Evolutionary conservation across 179 eudicot genomes (phyloP), one percentile per base, ranked within the genome.

Genomic region (Patellifolia procumbens): DNA sequence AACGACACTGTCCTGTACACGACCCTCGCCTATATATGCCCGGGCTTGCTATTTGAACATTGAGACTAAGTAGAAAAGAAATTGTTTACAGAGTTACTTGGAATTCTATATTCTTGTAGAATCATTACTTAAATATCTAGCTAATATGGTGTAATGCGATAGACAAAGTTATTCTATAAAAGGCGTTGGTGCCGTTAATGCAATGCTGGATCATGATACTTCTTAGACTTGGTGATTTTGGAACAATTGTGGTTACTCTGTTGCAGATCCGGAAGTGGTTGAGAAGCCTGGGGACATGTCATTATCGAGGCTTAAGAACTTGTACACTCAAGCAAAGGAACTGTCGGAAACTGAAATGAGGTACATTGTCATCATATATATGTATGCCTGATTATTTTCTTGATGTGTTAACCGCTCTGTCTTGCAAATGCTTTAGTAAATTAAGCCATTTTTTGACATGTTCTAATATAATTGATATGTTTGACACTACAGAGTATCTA

Each of bases 251-350:
- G 66, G 20, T 0, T 51, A 12, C 34, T 35, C 32, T 46, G 67
- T 49, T 83, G 88, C 92, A 95, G 99, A 89, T 81, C 99, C 99
- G 35, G 97, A 95, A 78, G 86, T 90, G 62, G 93, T 93, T 77
- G 99, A 95, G 84, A 93, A 95, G 86, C 95, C 93, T 37, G 97
- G 97, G 51, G 97, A 95, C 80, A 86, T 10, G 80, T 88, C 92
- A 42, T 87, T 95, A 29, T 58, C 83, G n/a, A 88, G 70, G 81
- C 93, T 95, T 43, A 95, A 87, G 83, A 63, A 17, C 65, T 79
- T 95, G 74, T 95, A 95, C 79, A 78, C 43, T 43, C 91, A 85
- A 75, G 99, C 95, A 22, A 95, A 91, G 87, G 97, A 92, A 7
- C 87, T 91, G 22, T 78, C 97, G 43, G 99, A 92, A 82, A 84